Evolutionary conservation across 257 asterid species (phyloP).

Genomic region (Solanum megistacrolobum): DNA sequence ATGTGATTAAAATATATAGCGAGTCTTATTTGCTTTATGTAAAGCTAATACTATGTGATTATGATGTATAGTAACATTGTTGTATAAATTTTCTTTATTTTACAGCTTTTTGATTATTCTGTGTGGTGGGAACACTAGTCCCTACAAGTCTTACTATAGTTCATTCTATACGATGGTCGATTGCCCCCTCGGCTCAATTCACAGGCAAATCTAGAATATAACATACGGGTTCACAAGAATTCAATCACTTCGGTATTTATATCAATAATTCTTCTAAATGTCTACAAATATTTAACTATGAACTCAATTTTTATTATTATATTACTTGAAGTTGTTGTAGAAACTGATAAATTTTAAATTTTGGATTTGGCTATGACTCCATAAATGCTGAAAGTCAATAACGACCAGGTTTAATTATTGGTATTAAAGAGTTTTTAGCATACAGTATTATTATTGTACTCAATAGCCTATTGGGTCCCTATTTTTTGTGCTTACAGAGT

Average conservation of each 20-base stretch:
- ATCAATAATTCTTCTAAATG: background rate
- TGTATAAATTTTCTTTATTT: too few relatives aligned
- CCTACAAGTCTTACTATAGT: too few relatives aligned
- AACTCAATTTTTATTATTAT: background rate
- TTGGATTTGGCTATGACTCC: rapidly evolving
- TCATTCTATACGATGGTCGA: background rate
- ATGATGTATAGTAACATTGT: too few relatives aligned
- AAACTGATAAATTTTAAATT: too few relatives aligned
- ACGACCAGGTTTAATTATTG: background rate
- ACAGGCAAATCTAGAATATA: background rate
- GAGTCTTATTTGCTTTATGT: too few relatives aligned
- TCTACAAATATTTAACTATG: background rate
- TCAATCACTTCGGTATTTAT: background rate
- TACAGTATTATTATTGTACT: background rate
- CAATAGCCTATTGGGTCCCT: background rate
- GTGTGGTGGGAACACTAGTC: too few relatives aligned
- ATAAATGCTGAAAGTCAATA: background rate
- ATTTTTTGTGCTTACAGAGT: background rate
- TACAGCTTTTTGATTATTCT: too few relatives aligned
- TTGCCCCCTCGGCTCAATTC: background rate
- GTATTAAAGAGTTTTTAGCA: background rate
- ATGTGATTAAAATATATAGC: too few relatives aligned
- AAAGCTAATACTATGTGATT: too few relatives aligned
- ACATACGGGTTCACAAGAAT: background rate
- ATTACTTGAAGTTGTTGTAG: background rate